Evolutionary conservation across 345 rosid genomes (phyloP).

Genomic region (Syzygium jambos): DNA sequence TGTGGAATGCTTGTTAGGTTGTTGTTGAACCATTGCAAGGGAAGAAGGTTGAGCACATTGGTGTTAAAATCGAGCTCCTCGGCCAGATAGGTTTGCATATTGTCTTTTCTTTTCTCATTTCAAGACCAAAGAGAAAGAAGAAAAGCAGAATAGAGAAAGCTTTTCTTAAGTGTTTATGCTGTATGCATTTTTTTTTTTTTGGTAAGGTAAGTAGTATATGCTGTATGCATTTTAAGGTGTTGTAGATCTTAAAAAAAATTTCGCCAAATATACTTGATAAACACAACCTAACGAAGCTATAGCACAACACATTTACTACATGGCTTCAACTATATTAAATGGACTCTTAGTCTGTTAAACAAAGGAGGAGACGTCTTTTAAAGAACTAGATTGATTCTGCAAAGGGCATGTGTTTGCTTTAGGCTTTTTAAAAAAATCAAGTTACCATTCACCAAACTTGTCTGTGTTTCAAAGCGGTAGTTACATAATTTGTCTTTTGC

Average conservation of each 20-base stretch:
- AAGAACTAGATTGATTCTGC: background rate
- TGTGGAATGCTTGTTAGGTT: conserved; percentile 29
- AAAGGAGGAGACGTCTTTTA: background rate
- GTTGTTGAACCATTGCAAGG: conserved; percentile 78
- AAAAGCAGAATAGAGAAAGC: background rate
- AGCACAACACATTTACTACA: background rate
- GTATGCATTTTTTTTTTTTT: background rate
- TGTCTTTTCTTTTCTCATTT: background rate
- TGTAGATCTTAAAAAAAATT: background rate
- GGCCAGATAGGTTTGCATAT: conserved; percentile 77
- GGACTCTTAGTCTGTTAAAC: background rate
- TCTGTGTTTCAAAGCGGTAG: background rate
- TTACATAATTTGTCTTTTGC: background rate
- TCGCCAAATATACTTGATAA: background rate
- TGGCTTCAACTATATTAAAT: background rate
- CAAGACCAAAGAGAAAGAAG: background rate
- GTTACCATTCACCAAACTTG: background rate
- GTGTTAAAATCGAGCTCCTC: conserved; percentile 92
- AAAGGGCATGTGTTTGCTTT: background rate
- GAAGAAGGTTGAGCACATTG: conserved; percentile 89
- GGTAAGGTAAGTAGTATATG: too few relatives aligned
- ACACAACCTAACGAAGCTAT: background rate
- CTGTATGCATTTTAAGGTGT: background rate
- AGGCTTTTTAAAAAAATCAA: background rate
- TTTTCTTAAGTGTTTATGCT: background rate